These are phyloP conservation scores for Platanthera guangdongensis DNA, from an alignment of 106 monocot species.

Conservation along the genomic window DNA sequence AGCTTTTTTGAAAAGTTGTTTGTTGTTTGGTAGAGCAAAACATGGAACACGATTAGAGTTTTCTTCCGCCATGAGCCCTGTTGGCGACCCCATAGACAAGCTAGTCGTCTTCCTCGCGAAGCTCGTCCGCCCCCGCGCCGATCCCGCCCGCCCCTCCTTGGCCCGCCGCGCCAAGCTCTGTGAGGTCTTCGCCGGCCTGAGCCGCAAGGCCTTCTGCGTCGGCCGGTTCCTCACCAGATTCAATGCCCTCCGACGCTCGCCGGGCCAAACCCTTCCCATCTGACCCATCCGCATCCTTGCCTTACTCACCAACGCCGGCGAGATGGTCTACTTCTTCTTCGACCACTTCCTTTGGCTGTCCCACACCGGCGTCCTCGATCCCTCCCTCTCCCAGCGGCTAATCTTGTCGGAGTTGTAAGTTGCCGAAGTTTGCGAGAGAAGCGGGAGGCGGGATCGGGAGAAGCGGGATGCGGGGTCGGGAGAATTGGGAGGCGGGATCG, in stretches of 20 bases:
- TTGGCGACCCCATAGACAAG: slow-evolving; percentile 83
- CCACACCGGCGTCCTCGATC: slow-evolving; percentile 55
- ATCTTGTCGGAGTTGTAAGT: slow-evolving; percentile 23
- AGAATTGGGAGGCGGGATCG: too few species aligned
- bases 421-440: too few species aligned
- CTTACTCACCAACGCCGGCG: slow-evolving; percentile 76
- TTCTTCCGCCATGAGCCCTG: slow-evolving; percentile 12
- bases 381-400: slow-evolving; percentile 45
- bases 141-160: slow-evolving; percentile 26
- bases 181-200: slow-evolving; percentile 80
- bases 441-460: too few species aligned
- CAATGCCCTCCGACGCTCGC: slow-evolving; percentile 68
- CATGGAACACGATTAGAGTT: too few species aligned
- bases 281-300: slow-evolving; percentile 15
- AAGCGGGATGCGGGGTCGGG: too few species aligned
- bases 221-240: slow-evolving; percentile 94
- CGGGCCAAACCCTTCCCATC: slow-evolving; percentile 25
- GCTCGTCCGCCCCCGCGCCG: slow-evolving; percentile 53
- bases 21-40: too few species aligned
- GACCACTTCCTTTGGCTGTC: slow-evolving; percentile 90
- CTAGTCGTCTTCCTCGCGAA: slow-evolving; percentile 98
- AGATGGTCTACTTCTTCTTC: slow-evolving; percentile 99
- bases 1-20: too few species aligned
- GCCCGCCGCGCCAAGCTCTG: slow-evolving; percentile 67
- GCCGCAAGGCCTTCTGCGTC: slow-evolving; percentile 90